A percentile compares a stretch with the other conserved stretches of the same genome.
phyloP scores from a whole-genome alignment of 768 basidiomycete genomes.

The Russula sp. region DNA sequence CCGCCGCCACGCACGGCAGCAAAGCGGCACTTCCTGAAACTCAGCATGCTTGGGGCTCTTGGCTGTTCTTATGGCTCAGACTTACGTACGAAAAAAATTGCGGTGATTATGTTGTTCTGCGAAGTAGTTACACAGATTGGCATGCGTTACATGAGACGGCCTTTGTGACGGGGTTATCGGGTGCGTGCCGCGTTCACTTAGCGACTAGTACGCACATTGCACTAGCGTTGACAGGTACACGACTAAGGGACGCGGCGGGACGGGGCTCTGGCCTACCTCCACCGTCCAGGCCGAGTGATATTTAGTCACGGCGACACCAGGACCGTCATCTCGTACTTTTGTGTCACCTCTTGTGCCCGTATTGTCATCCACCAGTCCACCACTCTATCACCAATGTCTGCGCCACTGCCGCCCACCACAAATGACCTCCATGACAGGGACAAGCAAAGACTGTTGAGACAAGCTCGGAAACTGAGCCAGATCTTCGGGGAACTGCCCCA shows the following conservation, averaged over 20 bases:
- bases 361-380: neutral
- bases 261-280: constrained; percentile 1
- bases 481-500: constrained; percentile 37
- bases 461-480: constrained; percentile 40
- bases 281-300: neutral
- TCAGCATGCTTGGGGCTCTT: too few relatives aligned
- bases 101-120: neutral
- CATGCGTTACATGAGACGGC: neutral
- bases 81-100: neutral
- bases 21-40: neutral
- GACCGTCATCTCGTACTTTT: neutral
- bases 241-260: neutral
- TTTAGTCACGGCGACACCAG: neutral
- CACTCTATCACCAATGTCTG: constrained; percentile 5
- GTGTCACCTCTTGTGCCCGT: neutral
- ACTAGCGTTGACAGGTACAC: constrained; percentile 2
- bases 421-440: constrained; percentile 34
- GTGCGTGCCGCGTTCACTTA: constrained; percentile 1
- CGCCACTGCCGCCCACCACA: constrained; percentile 26
- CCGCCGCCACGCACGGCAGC: neutral
- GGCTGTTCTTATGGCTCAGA: too few relatives aligned
- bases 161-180: constrained; percentile 1
- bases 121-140: neutral
- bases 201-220: neutral
- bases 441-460: constrained; percentile 37